These are phyloP conservation scores for Naganishia vaughanmartiniae DNA, from an alignment of 768 basidiomycete genomes.

Conservation along the genomic window DNA sequence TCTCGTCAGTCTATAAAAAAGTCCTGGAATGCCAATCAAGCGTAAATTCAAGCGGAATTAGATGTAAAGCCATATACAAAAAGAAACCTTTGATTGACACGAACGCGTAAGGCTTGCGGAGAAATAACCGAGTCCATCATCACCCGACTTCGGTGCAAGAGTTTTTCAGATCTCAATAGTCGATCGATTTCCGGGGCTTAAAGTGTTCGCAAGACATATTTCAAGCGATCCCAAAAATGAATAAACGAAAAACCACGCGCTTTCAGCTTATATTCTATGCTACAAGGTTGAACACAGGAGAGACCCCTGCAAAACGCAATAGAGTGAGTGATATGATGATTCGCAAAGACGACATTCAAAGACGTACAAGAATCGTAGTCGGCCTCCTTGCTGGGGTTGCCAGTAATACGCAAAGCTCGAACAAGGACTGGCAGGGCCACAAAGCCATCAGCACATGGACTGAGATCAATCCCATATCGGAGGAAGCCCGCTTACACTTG, in stretches of 20 bases:
- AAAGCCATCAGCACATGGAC: neutral
- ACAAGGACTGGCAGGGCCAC: conserved; percentile 47
- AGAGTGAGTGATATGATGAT: neutral
- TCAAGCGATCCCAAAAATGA: neutral
- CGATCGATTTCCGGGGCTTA: no score
- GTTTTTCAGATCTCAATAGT: no score
- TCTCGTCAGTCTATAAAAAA: no score
- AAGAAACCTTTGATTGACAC: no score
- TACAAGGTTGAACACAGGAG: conserved; percentile 15
- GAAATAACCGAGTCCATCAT: no score
- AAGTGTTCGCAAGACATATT: no score
- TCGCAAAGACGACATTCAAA: neutral
- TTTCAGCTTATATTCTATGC: neutral
- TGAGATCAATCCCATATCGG: neutral
- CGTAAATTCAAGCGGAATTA: no score
- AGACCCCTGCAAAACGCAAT: neutral
- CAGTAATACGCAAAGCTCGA: conserved; percentile 57
- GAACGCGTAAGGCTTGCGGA: no score
- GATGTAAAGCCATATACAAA: no score
- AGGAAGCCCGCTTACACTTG: conserved; percentile 40
- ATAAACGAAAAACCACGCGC: neutral
- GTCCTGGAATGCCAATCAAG: no score
- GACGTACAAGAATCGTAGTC: conserved; percentile 56
- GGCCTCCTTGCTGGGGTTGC: conserved; percentile 52
- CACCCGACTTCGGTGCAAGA: no score